Evolutionary conservation across 2,329 filamentous ascomycete species (phyloP), one percentile per base, ranked within the genome.

Genomic region (Colletotrichum falcatum): DNA sequence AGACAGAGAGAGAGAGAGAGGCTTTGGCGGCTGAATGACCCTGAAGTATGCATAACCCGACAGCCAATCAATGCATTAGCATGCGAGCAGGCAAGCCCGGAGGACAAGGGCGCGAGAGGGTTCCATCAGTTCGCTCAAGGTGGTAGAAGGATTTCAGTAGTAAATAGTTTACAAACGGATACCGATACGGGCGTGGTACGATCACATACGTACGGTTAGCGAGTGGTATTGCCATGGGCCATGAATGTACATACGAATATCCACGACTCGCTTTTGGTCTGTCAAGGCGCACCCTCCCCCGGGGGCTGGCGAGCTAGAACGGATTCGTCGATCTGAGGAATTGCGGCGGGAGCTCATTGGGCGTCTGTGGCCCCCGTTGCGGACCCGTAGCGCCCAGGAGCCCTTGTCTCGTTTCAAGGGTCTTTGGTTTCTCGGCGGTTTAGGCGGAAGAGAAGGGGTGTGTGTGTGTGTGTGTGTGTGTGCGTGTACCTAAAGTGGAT

Each of bases 341-440:
- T 35, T 54, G 28, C 51, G 51, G 51, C 12, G 51, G 51, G 28
- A 6, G 20, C 12, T 12, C 20, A n/a, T 54, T 54, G 28, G 51
- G 30, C 11, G 28, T 11, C 18, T 2, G 18, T n/a, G 42, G 42
- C 11, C 51, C 51, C 28, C 28, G 28, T 33, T 54, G 51, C 30
- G 28, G 51, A 35, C 26, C 23, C 23, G 23, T 49, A 28, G 23
- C 48, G 30, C 42, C 51, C 30, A 33, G 30, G 30, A 14, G 28
- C 28, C 28, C 51, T n/a, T 35, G 51, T 54, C 51, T 54, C 18
- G 51, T 54, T 54, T 54, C 51, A 54, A 54, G 51, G 51, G 51
- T 54, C 51, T 53, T 53, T 28, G 49, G 2, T 53, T 12, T 53
- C 49, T 54, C 18, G 51, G 51, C 51, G 51, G 30, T 54, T 54